Percentiles rank a stretch among this genome's conserved stretches.
phyloP scores from a whole-genome alignment of 768 basidiomycete species.

The Steccherinum ochraceum region DNA sequence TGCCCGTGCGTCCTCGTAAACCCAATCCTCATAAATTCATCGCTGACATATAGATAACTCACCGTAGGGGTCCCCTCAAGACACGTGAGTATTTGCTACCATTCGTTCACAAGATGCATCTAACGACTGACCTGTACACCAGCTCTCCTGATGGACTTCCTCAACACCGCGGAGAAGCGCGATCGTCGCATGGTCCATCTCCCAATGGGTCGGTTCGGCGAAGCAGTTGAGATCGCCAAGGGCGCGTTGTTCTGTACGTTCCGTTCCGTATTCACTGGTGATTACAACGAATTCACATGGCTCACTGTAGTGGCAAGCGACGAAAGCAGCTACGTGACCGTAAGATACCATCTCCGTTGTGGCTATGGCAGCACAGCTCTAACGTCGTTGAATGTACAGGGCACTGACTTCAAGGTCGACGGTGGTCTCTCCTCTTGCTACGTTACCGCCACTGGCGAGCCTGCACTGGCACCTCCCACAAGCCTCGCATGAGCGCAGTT shows the following conservation, averaged over 20 bases:
- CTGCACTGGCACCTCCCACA: constrained; percentile 58
- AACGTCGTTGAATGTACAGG: constrained; percentile 33
- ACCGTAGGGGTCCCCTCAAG: constrained; percentile 79
- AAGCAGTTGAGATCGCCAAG: constrained; percentile 91
- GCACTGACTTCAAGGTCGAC: constrained; percentile 92
- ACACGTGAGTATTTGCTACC: constrained; percentile 85
- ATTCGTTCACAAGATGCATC: no score
- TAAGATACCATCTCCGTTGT: constrained; percentile 42
- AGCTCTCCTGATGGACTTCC: constrained; percentile 98
- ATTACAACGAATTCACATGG: constrained; percentile 1
- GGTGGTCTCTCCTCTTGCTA: constrained; percentile 92
- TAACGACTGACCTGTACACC: constrained; percentile 3
- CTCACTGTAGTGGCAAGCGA: constrained; percentile 70
- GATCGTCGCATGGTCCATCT: constrained; percentile 86
- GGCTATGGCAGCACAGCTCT: not conserved
- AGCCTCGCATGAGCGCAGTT: constrained; percentile 42
- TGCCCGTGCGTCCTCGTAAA: constrained; percentile 68
- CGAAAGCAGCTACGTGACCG: constrained; percentile 95
- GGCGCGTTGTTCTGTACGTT: constrained; percentile 87
- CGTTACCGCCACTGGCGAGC: constrained; percentile 83
- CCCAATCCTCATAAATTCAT: no score
- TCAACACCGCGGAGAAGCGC: constrained; percentile 93
- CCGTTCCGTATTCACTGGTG: not conserved
- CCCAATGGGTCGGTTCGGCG: constrained; percentile 96
- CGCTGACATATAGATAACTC: not conserved